phyloP scores from a whole-genome alignment of 2,329 filamentous ascomycete genomes.

The Lecanicillium sp. region DNA sequence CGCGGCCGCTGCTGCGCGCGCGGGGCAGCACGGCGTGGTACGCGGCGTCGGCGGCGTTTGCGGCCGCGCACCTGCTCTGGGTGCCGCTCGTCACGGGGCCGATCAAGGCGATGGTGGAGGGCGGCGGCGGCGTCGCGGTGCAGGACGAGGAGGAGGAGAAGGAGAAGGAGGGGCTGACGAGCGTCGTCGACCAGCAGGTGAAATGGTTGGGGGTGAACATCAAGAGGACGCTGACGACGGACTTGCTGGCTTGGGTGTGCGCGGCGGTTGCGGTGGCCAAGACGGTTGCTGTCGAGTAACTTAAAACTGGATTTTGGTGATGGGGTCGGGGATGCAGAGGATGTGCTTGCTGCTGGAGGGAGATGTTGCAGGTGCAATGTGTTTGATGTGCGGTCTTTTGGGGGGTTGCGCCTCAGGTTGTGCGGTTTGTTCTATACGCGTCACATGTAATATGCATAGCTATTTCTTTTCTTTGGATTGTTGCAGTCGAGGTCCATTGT shows the following conservation, averaged over 20 bases:
- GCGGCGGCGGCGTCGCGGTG: slow-evolving; percentile 15
- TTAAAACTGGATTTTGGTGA: background rate
- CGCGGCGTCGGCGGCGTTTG: slow-evolving; percentile 24
- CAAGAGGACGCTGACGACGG: slow-evolving; percentile 27
- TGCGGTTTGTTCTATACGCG: too few relatives aligned
- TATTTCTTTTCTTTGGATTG: too few relatives aligned
- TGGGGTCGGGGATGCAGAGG: background rate
- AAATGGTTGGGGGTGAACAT: slow-evolving; percentile 28
- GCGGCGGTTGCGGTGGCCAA: slow-evolving; percentile 25
- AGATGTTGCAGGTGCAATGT: too few relatives aligned
- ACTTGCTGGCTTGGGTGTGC: slow-evolving; percentile 29
- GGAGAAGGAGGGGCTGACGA: slow-evolving; percentile 19
- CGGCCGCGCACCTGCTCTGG: slow-evolving; percentile 28
- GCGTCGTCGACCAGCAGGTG: slow-evolving; percentile 25
- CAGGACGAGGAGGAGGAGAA: slow-evolving; percentile 15
- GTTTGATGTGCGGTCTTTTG: too few relatives aligned
- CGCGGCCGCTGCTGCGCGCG: slow-evolving; percentile 19
- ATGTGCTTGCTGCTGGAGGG: too few relatives aligned
- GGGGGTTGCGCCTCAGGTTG: too few relatives aligned
- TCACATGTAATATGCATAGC: too few relatives aligned
- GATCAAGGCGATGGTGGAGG: slow-evolving; percentile 26
- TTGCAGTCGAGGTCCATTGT: too few relatives aligned
- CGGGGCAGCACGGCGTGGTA: slow-evolving; percentile 28
- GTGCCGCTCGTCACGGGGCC: slow-evolving; percentile 28
- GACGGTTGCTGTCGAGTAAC: slow-evolving; percentile 16